These are phyloP conservation scores for Hyaloperonospora arabidopsidis DNA, from an alignment of 352 stramenopile genomes.

Conservation along the genomic window DNA sequence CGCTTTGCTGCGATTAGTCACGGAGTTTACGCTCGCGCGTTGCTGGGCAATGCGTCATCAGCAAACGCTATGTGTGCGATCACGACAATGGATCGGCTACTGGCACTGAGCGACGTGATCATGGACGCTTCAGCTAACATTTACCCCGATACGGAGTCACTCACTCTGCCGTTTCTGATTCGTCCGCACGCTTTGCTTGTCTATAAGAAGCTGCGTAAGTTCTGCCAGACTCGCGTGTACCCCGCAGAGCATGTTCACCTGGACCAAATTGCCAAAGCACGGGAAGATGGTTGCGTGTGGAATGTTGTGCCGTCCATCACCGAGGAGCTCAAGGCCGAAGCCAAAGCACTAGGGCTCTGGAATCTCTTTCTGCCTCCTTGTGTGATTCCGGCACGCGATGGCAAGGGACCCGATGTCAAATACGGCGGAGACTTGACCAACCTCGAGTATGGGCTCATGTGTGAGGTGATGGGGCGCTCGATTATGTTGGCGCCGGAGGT, in stretches of 20 bases:
- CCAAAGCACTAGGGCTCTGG: conserved; percentile 89
- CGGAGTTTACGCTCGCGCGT: conserved; percentile 65
- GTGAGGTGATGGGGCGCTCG: conserved; percentile 91
- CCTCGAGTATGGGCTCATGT: conserved; percentile 93
- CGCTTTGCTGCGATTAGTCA: conserved; percentile 75
- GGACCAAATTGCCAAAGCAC: conserved; percentile 50
- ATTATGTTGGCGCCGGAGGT: conserved; percentile 88
- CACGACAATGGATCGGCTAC: conserved; percentile 55
- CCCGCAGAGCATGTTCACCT: conserved; percentile 86
- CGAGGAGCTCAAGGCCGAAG: conserved; percentile 85
- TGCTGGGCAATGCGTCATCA: conserved; percentile 74
- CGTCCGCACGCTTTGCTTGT: conserved; percentile 63
- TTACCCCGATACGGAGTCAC: conserved; percentile 39
- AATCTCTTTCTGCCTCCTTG: conserved; percentile 91
- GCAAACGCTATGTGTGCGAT: conserved; percentile 63
- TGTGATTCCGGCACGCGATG: conserved; percentile 38
- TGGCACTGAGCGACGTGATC: conserved; percentile 38
- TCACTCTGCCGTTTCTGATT: conserved; percentile 69
- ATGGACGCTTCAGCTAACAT: conserved; percentile 34
- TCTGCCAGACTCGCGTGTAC: conserved; percentile 87
- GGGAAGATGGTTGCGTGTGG: conserved; percentile 60
- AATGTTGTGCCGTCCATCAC: conserved; percentile 83
- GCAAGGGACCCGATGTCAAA: conserved; percentile 37
- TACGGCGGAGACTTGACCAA: conserved; percentile 74
- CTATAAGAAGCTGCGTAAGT: conserved; percentile 81